Base-by-base conservation (phyloP, 805 yeast species). In the Lachancea dasiensis region DNA sequence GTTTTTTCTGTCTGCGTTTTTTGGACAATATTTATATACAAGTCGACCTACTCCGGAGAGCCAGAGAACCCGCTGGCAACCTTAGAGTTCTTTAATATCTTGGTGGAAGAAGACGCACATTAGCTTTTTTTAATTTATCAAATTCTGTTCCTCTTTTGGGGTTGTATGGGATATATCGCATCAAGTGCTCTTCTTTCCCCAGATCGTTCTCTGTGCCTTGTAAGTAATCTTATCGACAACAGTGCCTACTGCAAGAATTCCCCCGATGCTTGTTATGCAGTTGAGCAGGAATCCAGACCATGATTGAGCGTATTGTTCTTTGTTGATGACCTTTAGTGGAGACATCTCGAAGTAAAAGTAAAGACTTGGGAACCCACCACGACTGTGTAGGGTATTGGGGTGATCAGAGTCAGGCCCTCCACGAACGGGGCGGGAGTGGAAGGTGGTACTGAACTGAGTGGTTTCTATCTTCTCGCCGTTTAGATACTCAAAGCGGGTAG, bases 321-420 rank as follows among this genome's bases (percentile, higher is more conserved):
- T 71, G 63, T 90, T 86, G 53, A 89, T 84, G 36, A 92, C 87
- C 57, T 87, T 86, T 68, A 92, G 69, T 8, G 97, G 95, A 40
- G 95, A 80, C 60, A 92, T 87, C 53, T 92, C 97, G 63, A 89
- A 89, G 51, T 79, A 69, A 65, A 92, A 76, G 60, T 79, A 86
- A 3, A 87, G 71, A 4, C 97, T 96, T 0, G 98, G 97, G 11
- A 82, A 67, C 6, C 98, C 98, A 13, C 97, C 96, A 39, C 76
- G 67, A 2, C 81, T 74, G 47, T 83, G 92, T 17, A 80, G 46
- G 0, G 96, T 86, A 58, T 86, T 80, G 31, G 87, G 89, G 62
- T 92, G 95, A 57, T 90, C 97, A 16, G 73, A 82, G 55, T 90
- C 98, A 42, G 81, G 70, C 22, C 97, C 98, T 14, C 97, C 97